A percentile compares a stretch with the other conserved stretches of the same genome.
These are phyloP conservation scores for Dendrothele bispora DNA, from an alignment of 768 basidiomycete species.

Conservation along the genomic window DNA sequence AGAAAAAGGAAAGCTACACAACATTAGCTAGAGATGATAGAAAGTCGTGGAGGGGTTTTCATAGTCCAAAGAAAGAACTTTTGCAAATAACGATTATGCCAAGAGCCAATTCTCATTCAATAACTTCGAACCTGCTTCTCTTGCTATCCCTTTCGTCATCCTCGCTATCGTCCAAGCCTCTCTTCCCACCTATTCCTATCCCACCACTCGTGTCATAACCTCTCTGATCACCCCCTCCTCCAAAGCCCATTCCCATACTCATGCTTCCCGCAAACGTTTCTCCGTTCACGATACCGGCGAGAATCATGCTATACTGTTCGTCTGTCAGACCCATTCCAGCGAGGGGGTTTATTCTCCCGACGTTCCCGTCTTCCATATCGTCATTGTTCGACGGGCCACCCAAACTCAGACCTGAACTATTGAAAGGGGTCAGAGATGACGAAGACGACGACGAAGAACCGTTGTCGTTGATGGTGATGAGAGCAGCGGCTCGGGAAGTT, in stretches of 20 bases:
- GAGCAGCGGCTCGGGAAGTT: slow-evolving; percentile 33
- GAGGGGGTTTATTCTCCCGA: slow-evolving; percentile 75
- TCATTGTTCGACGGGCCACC: slow-evolving; percentile 15
- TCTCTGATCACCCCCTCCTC: slow-evolving; percentile 14
- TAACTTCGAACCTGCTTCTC: slow-evolving; percentile 58
- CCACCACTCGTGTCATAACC: slow-evolving; percentile 11
- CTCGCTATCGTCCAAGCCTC: slow-evolving; percentile 31
- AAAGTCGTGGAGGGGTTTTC: too few relatives aligned
- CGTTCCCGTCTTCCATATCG: slow-evolving; percentile 39
- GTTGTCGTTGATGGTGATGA: neutral
- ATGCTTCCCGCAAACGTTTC: slow-evolving; percentile 53
- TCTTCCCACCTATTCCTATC: slow-evolving; percentile 20
- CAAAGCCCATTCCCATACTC: slow-evolving; percentile 22
- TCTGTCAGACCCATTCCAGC: slow-evolving; percentile 87
- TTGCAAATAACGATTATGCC: too few relatives aligned
- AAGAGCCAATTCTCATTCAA: too few relatives aligned
- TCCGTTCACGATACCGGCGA: slow-evolving; percentile 70
- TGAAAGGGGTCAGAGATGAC: slow-evolving; percentile 1
- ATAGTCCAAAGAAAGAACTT: too few relatives aligned
- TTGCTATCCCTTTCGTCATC: slow-evolving; percentile 49
- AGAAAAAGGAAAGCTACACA: too few relatives aligned
- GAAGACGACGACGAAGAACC: slow-evolving; percentile 11
- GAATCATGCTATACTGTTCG: slow-evolving; percentile 80
- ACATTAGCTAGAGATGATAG: too few relatives aligned
- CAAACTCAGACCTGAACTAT: too few relatives aligned